Percentiles rank a stretch among this genome's conserved stretches.
phyloP scores from a whole-genome alignment of 2,329 filamentous ascomycete genomes.

The Aspergillus flavus region DNA sequence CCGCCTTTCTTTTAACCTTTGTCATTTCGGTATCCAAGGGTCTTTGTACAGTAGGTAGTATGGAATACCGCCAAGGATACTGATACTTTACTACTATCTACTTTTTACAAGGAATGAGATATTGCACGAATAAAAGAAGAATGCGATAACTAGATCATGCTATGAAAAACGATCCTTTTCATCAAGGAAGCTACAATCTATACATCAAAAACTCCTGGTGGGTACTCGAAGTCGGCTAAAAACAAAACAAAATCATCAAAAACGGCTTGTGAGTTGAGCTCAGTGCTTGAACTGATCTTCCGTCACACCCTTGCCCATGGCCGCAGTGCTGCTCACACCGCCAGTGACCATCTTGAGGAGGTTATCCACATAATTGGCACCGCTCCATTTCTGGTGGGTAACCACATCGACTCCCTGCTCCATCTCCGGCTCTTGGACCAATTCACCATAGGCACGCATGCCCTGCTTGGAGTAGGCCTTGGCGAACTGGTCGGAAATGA shows the following conservation, averaged over 20 bases:
- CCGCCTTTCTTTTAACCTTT: not conserved
- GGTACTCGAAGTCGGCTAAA: constrained; percentile 5
- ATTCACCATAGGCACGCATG: constrained; percentile 95
- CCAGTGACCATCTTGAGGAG: constrained; percentile 96
- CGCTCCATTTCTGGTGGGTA: constrained; percentile 98
- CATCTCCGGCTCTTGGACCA: constrained; percentile 98
- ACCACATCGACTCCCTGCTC: constrained; percentile 87
- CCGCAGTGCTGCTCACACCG: constrained; percentile 85
- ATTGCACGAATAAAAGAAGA: not conserved
- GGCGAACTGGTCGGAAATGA: constrained; percentile 88
- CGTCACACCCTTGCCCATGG: constrained; percentile 97
- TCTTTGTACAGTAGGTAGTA: too few species aligned
- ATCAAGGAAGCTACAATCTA: not conserved
- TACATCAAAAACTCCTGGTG: constrained; percentile 1
- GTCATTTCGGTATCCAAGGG: not conserved
- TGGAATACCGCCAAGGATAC: too few species aligned
- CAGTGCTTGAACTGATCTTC: constrained; percentile 86
- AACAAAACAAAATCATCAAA: constrained; percentile 5
- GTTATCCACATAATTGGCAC: constrained; percentile 92
- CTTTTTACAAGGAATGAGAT: not conserved
- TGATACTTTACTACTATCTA: not conserved
- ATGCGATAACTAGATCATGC: not conserved
- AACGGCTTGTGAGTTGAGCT: constrained; percentile 16
- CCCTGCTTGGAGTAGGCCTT: constrained; percentile 77
- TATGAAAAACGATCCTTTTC: not conserved